These are phyloP conservation scores for Lojkania enalia DNA, from an alignment of 2,329 filamentous ascomycete species.

Conservation along the genomic window DNA sequence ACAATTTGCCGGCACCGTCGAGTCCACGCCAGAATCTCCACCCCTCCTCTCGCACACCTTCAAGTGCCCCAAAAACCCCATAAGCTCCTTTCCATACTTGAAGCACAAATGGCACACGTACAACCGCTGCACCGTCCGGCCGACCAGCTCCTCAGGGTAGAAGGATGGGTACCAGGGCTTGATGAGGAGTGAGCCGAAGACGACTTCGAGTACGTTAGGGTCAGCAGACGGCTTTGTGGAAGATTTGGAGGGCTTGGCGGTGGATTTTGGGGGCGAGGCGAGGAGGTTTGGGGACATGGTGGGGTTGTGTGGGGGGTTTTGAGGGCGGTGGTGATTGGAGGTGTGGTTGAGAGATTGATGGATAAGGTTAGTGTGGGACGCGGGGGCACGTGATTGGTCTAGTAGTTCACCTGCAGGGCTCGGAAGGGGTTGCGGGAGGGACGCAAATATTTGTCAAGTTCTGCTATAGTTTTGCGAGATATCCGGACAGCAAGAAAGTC, in stretches of 20 bases:
- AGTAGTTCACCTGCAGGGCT: too few relatives aligned
- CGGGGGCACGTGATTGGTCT: constrained; percentile 2
- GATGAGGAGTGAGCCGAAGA: constrained; percentile 82
- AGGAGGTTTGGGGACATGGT: constrained; percentile 23
- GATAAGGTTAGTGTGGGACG: constrained; percentile 9
- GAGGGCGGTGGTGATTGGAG: not conserved
- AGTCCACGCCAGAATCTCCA: too few relatives aligned
- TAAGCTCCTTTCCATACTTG: constrained; percentile 72
- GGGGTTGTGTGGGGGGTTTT: constrained; percentile 1
- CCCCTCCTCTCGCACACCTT: constrained; percentile 39
- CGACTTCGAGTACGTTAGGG: constrained; percentile 83
- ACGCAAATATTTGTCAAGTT: too few relatives aligned
- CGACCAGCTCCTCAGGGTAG: constrained; percentile 69
- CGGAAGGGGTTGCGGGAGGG: not conserved
- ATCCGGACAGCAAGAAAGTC: too few relatives aligned
- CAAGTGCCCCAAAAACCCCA: constrained; percentile 53
- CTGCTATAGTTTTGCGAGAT: too few relatives aligned
- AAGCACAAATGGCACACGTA: constrained; percentile 94
- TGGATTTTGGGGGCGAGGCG: constrained; percentile 20
- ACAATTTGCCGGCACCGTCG: constrained; percentile 71
- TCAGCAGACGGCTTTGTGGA: constrained; percentile 45
- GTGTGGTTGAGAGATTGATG: not conserved
- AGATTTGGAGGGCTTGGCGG: constrained; percentile 18
- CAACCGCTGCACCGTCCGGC: constrained; percentile 56
- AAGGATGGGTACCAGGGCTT: constrained; percentile 92